Base-by-base conservation (phyloP, 352 stramenopile genomes). In the Globisporangium spinosum region DNA sequence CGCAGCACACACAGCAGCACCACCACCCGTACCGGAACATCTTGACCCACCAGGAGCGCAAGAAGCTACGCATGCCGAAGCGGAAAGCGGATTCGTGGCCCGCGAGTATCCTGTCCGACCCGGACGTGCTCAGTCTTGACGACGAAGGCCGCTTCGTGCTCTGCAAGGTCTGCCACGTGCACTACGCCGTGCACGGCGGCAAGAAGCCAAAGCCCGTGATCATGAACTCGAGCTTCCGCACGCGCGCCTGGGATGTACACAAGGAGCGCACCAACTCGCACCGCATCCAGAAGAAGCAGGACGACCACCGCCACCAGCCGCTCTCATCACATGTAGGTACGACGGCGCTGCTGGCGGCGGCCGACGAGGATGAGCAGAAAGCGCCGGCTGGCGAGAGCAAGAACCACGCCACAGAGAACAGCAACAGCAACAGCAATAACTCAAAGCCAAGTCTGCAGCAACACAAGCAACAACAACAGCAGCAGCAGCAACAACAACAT, bases 151-250 rank as follows among this genome's bases (percentile, higher is more conserved):
- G 81, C 32, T 91, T 88, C 60, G 85, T 93, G 69, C 74, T 93
- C 59, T 93, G 85, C 70, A 91, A 90, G 67, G 87, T 93, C 67
- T 93, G 85, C 67, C 85, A 93, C 68, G 80, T 91, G 43, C 83
- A 93, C 70, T 93, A 90, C 70, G 83, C 85, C 10, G 81, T 93
- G 47, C 83, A 93, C 62, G 85, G 85, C 62, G 85, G 85, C 61
- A 93, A 93, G 78, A 89, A 89, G 60, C 85, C 85, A 56, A 90
- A 90, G 57, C 85, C 85, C 7, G 83, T 93, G 38, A 85, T 93
- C 64, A 91, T 93, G 83, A 93, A 93, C 74, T 90, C 85, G 25
- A 85, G 87, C 58, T 93, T 93, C 67, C 85, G 85, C 57, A 90
- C 81, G 57, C 76, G 85, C 27, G 85, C 85, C 34, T 93, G 85